A percentile compares a stretch with the other conserved stretches of the same genome.
Conservation (phyloP, 768 basidiomycete genomes). For the Antrodiella citrinella region DNA sequence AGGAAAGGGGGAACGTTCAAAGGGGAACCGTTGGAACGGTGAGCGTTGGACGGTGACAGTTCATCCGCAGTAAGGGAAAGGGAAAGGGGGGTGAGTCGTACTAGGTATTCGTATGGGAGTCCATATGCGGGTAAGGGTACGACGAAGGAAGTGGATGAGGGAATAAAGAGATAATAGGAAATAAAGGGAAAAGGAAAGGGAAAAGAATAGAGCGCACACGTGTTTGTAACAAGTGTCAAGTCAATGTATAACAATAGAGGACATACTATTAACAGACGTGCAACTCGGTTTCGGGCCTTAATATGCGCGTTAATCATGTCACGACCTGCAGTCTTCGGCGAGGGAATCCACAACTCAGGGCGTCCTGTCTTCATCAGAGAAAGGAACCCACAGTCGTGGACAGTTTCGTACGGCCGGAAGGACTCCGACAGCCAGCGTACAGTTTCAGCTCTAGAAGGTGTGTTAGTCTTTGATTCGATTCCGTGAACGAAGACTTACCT, state of each 20-base stretch:
- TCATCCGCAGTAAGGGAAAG: too few species aligned
- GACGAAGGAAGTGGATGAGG: too few species aligned
- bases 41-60: too few species aligned
- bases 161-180: too few species aligned
- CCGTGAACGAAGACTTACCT: conserved; percentile 10
- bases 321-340: conserved; percentile 21
- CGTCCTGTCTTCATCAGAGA: conserved; percentile 27
- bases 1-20: too few species aligned
- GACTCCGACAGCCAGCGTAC: conserved; percentile 29
- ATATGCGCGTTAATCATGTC: conserved; percentile 25
- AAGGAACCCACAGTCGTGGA: conserved; percentile 26
- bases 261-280: conserved; percentile 13
- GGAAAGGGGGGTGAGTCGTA: too few species aligned
- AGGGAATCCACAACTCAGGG: conserved; percentile 28
- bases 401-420: conserved; percentile 25
- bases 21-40: too few species aligned
- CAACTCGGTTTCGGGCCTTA: conserved; percentile 13
- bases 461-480: neutral
- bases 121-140: too few species aligned
- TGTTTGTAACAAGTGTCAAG: too few species aligned
- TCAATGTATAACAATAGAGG: neutral
- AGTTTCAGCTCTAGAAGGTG: conserved; percentile 19
- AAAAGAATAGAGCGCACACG: too few species aligned
- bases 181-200: too few species aligned
- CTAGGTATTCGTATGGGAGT: too few species aligned